Base-by-base conservation (phyloP, 228 moss, liverwort and hornwort genomes). In the Sphagnum fallax region DNA sequence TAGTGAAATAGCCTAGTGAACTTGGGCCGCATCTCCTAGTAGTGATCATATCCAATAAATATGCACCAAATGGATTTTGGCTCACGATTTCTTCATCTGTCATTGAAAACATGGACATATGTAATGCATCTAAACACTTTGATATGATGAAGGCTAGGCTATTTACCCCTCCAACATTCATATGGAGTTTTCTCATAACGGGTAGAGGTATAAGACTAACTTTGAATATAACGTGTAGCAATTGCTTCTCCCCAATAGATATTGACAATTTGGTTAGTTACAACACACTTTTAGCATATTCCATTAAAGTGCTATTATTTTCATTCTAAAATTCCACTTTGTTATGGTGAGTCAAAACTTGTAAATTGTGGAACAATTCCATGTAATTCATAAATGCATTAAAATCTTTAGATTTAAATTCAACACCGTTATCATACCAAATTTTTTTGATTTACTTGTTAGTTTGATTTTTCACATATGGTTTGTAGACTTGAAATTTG, bases 1-100 rank as follows among this genome's bases (percentile, higher is more conserved):
- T n/a, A n/a, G n/a, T n/a, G n/a, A n/a, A n/a, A n/a, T n/a, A n/a
- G n/a, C n/a, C n/a, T n/a, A n/a, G n/a, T n/a, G n/a, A n/a, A n/a
- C n/a, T n/a, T n/a, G n/a, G n/a, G n/a, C n/a, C n/a, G n/a, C n/a
- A n/a, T n/a, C n/a, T n/a, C n/a, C n/a, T n/a, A n/a, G n/a, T n/a
- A n/a, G n/a, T n/a, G n/a, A n/a, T 10, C 60, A 73, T 73, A 66
- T 6, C 58, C 73, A 73, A 74, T 68, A 53, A 74, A 74, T 15
- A 50, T 50, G 4, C 18, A 50, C 49, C 51, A 14, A 51, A 49
- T 18, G 13, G 71, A 53, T 67, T 62, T 71, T 5, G 61, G 59
- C 14, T 52, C 71, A 51, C 63, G 11, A 52, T 74, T 67, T 0
- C 5, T 15, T 11, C 9, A 51, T 0, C 8, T 52, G 6, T 74